These are phyloP conservation scores for Dendrobium huoshanense DNA, from an alignment of 106 monocot species.

Conservation along the genomic window DNA sequence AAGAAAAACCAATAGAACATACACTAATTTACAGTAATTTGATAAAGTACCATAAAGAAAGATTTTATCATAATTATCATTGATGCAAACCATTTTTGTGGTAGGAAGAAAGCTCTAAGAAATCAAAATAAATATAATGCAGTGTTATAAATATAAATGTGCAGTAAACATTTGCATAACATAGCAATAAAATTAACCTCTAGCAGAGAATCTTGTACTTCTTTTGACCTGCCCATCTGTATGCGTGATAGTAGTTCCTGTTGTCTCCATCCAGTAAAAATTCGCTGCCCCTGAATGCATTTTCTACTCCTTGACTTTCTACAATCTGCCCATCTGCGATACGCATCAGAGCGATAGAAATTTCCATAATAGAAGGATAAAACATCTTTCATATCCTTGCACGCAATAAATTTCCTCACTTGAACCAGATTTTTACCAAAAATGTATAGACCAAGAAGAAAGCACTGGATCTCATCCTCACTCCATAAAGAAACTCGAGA, in stretches of 20 bases:
- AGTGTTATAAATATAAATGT: not conserved
- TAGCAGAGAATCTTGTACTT: conserved; percentile 37
- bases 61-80: not conserved
- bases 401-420: conserved; percentile 46
- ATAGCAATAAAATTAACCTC: conserved; percentile 38
- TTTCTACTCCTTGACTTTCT: conserved; percentile 53
- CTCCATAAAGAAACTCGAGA: conserved; percentile 34
- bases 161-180: not conserved
- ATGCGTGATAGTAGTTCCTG: conserved; percentile 45
- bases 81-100: not conserved
- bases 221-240: not conserved
- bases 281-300: conserved; percentile 53
- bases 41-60: not conserved
- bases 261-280: conserved; percentile 85
- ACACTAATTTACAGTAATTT: not conserved
- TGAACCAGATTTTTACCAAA: conserved; percentile 69
- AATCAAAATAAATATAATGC: not conserved
- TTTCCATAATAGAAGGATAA: conserved; percentile 80
- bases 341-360: conserved; percentile 64
- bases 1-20: not conserved
- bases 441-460: conserved; percentile 87
- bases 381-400: conserved; percentile 59
- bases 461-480: conserved; percentile 42
- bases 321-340: conserved; percentile 73
- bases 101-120: not conserved